phyloP scores from a whole-genome alignment of 495 filamentous ascomycete species.

The Neurospora sp. region DNA sequence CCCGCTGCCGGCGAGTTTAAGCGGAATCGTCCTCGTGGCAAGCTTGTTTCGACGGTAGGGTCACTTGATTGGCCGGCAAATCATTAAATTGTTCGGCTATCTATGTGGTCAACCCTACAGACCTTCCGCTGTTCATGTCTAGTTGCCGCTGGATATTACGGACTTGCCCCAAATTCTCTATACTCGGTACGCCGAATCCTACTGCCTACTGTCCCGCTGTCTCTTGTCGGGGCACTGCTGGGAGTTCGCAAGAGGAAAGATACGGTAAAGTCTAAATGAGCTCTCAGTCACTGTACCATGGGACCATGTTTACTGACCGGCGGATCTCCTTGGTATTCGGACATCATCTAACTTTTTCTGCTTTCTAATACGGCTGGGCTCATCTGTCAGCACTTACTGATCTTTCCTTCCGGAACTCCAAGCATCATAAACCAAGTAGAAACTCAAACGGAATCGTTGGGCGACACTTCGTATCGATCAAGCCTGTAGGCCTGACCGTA shows the following conservation, averaged over 20 bases:
- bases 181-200: not conserved
- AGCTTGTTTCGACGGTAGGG: conserved; percentile 12
- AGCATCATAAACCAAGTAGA: not conserved
- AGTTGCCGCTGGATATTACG: not conserved
- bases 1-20: not conserved
- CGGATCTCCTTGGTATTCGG: not conserved
- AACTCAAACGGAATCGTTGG: not conserved
- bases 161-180: conserved; percentile 1
- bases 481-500: not conserved
- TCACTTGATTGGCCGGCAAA: conserved; percentile 1
- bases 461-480: not conserved
- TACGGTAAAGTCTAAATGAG: not conserved
- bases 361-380: not conserved
- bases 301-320: not conserved
- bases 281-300: not conserved
- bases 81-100: not conserved
- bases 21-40: conserved; percentile 1
- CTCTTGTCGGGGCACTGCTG: not conserved
- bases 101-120: not conserved
- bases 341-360: not conserved
- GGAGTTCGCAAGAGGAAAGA: not conserved
- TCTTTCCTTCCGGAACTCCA: not conserved
- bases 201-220: not conserved
- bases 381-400: not conserved
- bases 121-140: not conserved